A percentile compares a stretch with the other conserved stretches of the same genome.
These are phyloP conservation scores for Neonectria hederae DNA, from an alignment of 2,329 filamentous ascomycete species.

Conservation along the genomic window DNA sequence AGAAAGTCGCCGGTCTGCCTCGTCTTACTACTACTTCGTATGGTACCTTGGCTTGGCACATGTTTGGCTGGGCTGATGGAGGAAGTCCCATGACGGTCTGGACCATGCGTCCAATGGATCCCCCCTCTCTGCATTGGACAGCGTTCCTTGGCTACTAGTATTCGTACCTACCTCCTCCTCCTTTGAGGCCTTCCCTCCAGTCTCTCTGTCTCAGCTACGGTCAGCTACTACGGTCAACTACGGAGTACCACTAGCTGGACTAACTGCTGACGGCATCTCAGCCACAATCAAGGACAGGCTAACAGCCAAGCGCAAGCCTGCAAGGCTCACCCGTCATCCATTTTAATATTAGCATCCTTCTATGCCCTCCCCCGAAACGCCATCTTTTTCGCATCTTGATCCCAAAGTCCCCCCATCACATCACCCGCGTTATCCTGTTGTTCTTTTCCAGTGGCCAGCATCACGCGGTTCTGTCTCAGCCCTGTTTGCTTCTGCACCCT, in stretches of 20 bases:
- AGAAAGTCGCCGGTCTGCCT: neutral
- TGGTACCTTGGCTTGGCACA: neutral
- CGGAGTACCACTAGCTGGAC: neutral
- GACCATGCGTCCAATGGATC: no score
- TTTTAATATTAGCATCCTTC: neutral
- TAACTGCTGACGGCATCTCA: conserved; percentile 12
- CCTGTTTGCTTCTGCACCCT: no score
- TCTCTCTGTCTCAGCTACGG: neutral
- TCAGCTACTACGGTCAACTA: no score
- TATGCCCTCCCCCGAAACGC: neutral
- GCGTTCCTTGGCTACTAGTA: no score
- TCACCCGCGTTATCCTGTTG: neutral
- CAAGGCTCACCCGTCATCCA: neutral
- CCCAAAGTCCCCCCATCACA: neutral
- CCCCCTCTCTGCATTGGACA: no score
- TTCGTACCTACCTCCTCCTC: neutral
- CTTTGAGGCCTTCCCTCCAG: neutral
- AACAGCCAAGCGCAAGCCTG: neutral
- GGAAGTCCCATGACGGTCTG: neutral
- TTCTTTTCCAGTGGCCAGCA: neutral
- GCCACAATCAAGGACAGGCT: neutral
- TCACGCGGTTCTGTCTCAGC: no score
- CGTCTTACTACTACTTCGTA: neutral
- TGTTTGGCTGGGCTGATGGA: neutral
- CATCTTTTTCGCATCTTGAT: neutral